Percentiles rank a stretch among this genome's conserved stretches.
phyloP scores from a whole-genome alignment of 768 basidiomycete species.

The Termitomyces sp. region DNA sequence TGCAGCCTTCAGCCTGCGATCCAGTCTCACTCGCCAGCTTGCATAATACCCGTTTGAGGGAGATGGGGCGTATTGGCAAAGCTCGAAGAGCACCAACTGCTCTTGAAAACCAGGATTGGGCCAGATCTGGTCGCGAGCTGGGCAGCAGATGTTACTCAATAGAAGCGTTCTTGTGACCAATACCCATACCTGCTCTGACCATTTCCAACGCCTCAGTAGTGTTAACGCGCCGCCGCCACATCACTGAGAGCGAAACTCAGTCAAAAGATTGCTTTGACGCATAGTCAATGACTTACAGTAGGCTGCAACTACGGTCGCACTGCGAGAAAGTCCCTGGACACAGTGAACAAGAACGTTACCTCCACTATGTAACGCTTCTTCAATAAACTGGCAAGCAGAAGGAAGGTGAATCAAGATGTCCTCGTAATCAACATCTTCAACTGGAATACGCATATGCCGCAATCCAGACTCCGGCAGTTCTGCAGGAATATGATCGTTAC shows the following conservation, averaged over 20 bases:
- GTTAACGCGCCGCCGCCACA: constrained; percentile 55
- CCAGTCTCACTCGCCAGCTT: constrained; percentile 56
- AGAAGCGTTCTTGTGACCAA: neutral
- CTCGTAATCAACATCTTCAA: constrained; percentile 65
- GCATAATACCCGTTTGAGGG: constrained; percentile 57
- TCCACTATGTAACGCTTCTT: constrained; percentile 49
- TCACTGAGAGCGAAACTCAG: constrained; percentile 39
- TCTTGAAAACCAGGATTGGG: constrained; percentile 75
- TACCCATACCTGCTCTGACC: constrained; percentile 49
- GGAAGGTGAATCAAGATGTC: constrained; percentile 65
- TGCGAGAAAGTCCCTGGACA: constrained; percentile 59
- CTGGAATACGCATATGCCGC: constrained; percentile 61
- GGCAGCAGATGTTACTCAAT: neutral
- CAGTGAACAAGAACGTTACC: constrained; percentile 66
- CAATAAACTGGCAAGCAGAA: constrained; percentile 60
- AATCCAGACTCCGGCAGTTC: constrained; percentile 67
- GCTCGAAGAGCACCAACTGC: constrained; percentile 69
- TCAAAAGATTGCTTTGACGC: neutral
- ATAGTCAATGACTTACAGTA: constrained; percentile 47
- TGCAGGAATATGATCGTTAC: constrained; percentile 64
- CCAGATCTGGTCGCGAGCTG: constrained; percentile 76
- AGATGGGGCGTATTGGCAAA: constrained; percentile 62
- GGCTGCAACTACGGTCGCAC: constrained; percentile 67
- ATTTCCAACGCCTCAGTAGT: constrained; percentile 53
- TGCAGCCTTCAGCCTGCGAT: constrained; percentile 38